phyloP scores from a whole-genome alignment of 2,329 filamentous ascomycete species.

The Aspergillus luchuensis region DNA sequence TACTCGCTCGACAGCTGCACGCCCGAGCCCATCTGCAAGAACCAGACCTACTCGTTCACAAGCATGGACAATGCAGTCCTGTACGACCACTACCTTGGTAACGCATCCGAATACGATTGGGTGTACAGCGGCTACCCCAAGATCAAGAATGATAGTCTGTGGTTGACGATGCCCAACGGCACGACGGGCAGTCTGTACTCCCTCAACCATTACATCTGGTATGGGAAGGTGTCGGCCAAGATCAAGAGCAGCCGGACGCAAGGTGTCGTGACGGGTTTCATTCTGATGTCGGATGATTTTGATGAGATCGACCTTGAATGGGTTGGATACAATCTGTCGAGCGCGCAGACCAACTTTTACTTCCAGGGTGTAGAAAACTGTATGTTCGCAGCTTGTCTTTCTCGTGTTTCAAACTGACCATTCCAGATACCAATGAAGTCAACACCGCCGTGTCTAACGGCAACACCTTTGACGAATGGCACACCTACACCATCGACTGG shows the following conservation, averaged over 20 bases:
- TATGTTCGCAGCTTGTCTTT: background rate
- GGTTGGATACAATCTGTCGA: constrained; percentile 7
- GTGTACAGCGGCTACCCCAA: constrained; percentile 1
- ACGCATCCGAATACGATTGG: constrained; percentile 6
- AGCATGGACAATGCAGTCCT: background rate
- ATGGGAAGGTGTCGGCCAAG: constrained; percentile 5
- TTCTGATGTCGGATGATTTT: constrained; percentile 2
- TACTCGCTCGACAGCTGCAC: constrained; percentile 5
- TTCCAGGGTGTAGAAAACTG: constrained; percentile 9
- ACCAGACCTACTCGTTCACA: constrained; percentile 5
- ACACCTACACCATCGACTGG: constrained; percentile 10
- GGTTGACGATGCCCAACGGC: constrained; percentile 10
- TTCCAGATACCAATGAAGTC: constrained; percentile 2
- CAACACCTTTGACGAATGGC: constrained; percentile 2
- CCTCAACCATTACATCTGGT: constrained; percentile 10
- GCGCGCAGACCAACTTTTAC: constrained; percentile 8
- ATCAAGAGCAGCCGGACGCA: constrained; percentile 7
- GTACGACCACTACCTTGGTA: constrained; percentile 6
- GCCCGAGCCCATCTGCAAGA: constrained; percentile 6
- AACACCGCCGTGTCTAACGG: background rate
- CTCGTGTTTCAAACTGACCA: background rate
- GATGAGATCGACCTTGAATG: constrained; percentile 9
- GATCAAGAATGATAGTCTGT: constrained; percentile 5
- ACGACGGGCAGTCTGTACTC: constrained; percentile 3
- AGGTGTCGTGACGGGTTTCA: constrained; percentile 3